These are phyloP conservation scores for Strigomonas culicis DNA, from an alignment of 208 protist species.

Conservation along the genomic window DNA sequence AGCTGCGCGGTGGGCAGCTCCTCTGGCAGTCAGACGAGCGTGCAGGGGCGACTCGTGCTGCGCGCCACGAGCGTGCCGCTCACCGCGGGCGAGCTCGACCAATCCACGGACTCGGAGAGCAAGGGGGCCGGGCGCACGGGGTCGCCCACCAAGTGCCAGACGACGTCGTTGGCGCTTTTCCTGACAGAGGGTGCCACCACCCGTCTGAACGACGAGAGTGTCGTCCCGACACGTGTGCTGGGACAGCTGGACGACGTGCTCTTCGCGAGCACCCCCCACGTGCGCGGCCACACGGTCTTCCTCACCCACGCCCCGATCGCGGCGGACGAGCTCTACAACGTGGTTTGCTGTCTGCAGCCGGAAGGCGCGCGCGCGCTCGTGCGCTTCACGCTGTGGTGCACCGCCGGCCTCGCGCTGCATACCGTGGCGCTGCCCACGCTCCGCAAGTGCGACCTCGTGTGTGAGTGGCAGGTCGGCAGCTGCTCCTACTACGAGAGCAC, in stretches of 20 bases:
- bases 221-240: neutral
- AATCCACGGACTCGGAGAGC: no score
- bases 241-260: constrained; percentile 1
- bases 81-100: neutral
- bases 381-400: constrained; percentile 59
- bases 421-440: constrained; percentile 44
- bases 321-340: constrained; percentile 37
- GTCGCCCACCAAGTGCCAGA: constrained; percentile 4
- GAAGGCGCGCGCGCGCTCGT: constrained; percentile 27
- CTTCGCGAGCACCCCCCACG: constrained; percentile 16
- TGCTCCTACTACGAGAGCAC: constrained; percentile 66
- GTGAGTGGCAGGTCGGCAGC: constrained; percentile 52
- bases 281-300: constrained; percentile 36
- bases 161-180: constrained; percentile 2
- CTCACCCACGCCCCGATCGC: constrained; percentile 23
- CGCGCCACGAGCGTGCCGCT: constrained; percentile 9
- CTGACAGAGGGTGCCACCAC: neutral
- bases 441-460: constrained; percentile 38
- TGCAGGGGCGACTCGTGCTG: neutral
- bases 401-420: constrained; percentile 28
- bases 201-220: neutral
- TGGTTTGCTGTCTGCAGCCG: constrained; percentile 53
- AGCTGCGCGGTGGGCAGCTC: no score
- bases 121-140: no score
- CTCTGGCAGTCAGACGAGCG: neutral